Percentiles rank a stretch among this genome's conserved stretches.
These are phyloP conservation scores for Cercophora newfieldiana DNA, from an alignment of 495 filamentous ascomycete species.

Conservation along the genomic window DNA sequence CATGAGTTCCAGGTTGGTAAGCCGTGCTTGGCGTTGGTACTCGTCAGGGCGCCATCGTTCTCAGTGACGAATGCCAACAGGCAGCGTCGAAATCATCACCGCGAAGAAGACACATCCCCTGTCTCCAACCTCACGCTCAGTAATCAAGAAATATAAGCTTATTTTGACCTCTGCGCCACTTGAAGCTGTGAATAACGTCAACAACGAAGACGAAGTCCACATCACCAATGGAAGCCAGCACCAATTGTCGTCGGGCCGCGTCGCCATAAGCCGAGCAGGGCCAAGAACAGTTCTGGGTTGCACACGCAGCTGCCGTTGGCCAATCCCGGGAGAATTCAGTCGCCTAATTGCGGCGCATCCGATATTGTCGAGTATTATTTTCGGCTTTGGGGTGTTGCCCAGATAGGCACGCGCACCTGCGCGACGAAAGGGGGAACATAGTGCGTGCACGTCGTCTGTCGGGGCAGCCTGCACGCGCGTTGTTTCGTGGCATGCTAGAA, in stretches of 20 bases:
- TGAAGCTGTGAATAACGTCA: background rate
- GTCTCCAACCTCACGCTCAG: background rate
- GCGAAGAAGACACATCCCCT: no score
- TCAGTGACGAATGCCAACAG: background rate
- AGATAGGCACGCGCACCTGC: background rate
- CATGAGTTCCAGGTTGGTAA: background rate
- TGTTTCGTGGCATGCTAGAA: background rate
- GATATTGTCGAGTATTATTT: background rate
- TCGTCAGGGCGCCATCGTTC: no score
- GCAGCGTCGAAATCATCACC: background rate
- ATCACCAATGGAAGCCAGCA: background rate
- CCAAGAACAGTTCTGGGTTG: background rate
- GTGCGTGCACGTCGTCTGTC: background rate
- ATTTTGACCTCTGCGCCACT: background rate
- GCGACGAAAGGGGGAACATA: background rate
- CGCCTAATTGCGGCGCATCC: background rate
- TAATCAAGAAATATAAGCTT: background rate
- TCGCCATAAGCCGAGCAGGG: background rate
- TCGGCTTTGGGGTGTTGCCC: background rate
- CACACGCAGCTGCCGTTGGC: constrained; percentile 3
- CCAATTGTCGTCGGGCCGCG: background rate
- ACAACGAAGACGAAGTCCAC: background rate
- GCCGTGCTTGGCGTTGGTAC: no score
- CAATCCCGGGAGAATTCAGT: background rate
- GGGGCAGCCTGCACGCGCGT: background rate